Evolutionary conservation across 2,329 filamentous ascomycete species (phyloP).

Genomic region (Fusarium incarnatum): DNA sequence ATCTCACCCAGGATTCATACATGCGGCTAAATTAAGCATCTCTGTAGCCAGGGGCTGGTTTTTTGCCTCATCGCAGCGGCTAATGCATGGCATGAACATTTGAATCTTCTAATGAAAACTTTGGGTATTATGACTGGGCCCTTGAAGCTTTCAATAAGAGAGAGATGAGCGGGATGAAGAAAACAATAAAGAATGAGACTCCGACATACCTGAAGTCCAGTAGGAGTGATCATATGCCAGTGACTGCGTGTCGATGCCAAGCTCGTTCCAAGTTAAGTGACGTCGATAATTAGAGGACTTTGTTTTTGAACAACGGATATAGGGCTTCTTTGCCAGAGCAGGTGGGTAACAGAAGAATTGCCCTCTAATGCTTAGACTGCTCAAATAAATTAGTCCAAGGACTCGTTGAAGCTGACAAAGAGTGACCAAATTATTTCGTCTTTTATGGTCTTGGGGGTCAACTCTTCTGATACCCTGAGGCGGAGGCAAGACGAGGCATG

Average conservation of each 20-base stretch:
- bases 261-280: conserved; percentile 12
- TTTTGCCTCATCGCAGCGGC: conserved; percentile 24
- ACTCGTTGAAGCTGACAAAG: too few relatives aligned
- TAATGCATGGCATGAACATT: conserved; percentile 38
- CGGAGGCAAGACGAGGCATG: neutral
- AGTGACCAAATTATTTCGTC: too few relatives aligned
- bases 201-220: neutral
- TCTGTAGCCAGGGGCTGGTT: conserved; percentile 36
- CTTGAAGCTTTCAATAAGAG: neutral
- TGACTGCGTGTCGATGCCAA: conserved; percentile 6
- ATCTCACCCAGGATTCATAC: conserved; percentile 31
- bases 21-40: conserved; percentile 47
- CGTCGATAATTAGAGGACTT: conserved; percentile 7
- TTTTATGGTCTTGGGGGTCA: too few relatives aligned
- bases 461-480: too few relatives aligned
- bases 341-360: too few relatives aligned
- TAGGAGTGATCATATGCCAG: neutral
- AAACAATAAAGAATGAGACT: neutral
- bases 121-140: conserved; percentile 13
- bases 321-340: neutral
- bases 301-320: conserved; percentile 2
- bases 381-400: too few relatives aligned
- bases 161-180: neutral
- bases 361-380: too few relatives aligned
- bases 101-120: conserved; percentile 44